Conservation (phyloP, 257 asterid species). For the Forsythia viridissima region DNA sequence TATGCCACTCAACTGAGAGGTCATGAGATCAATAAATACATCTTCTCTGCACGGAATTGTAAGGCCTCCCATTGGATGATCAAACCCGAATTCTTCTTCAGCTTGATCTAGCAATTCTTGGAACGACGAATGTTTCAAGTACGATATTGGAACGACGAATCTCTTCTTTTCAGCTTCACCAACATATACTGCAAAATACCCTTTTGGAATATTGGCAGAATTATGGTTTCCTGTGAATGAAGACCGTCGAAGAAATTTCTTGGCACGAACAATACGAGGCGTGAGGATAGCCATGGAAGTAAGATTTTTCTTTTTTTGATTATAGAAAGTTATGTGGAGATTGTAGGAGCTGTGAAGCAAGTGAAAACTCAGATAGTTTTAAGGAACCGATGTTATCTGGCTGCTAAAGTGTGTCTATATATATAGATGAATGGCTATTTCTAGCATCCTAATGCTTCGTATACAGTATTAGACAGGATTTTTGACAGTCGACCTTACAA, state of each 20-base stretch:
- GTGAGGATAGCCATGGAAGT: constrained; percentile 25
- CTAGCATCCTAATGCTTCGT: not conserved
- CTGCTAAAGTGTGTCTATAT: no score
- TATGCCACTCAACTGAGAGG: no score
- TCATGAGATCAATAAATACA: no score
- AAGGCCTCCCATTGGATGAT: no score
- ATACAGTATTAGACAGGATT: not conserved
- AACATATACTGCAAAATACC: constrained; percentile 34
- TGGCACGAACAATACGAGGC: constrained; percentile 21
- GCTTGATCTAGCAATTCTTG: no score
- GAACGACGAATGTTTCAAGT: no score
- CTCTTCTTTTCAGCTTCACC: constrained; percentile 28
- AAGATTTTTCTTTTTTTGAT: no score
- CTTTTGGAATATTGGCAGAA: constrained; percentile 25
- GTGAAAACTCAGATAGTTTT: no score
- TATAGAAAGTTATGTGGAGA: not conserved
- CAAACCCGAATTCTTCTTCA: no score
- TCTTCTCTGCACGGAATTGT: no score
- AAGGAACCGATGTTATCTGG: no score
- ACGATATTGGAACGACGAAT: not conserved
- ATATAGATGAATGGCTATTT: no score
- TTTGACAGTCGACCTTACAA: not conserved
- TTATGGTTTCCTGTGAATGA: constrained; percentile 12
- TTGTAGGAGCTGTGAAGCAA: not conserved
- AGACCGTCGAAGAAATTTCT: constrained; percentile 21